Conservation (phyloP, 2,329 filamentous ascomycete species). For the Fusarium multiceps region DNA sequence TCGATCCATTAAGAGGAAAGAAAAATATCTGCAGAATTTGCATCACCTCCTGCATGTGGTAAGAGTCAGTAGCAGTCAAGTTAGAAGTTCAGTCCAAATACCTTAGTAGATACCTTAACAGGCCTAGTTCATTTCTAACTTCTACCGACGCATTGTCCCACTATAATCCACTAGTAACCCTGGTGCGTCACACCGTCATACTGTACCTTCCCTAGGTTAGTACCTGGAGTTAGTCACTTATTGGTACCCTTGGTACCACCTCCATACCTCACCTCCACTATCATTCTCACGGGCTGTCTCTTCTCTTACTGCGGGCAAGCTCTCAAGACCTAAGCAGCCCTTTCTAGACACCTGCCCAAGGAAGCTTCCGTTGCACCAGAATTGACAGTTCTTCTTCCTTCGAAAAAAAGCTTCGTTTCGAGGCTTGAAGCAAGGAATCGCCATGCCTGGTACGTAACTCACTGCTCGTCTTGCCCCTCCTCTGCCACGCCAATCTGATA, state of each 20-base stretch:
- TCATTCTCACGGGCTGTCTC: not conserved
- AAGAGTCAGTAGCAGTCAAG: conserved; percentile 4
- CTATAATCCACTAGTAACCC: conserved; percentile 25
- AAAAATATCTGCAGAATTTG: not conserved
- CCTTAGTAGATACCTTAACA: conserved; percentile 32
- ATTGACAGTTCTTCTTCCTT: not conserved
- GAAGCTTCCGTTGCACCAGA: not conserved
- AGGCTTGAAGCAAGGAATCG: conserved; percentile 15
- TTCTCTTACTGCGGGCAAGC: conserved; percentile 28
- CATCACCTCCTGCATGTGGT: conserved; percentile 15
- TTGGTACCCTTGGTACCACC: not conserved
- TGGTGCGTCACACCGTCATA: conserved; percentile 40
- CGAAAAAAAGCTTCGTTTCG: not conserved
- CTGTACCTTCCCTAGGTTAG: conserved; percentile 9
- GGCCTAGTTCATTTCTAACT: conserved; percentile 16
- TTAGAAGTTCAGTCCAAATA: not conserved
- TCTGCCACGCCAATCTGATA: conserved; percentile 13
- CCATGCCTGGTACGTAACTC: conserved; percentile 42
- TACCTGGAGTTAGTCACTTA: not conserved
- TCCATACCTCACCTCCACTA: not conserved
- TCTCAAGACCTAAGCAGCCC: not conserved
- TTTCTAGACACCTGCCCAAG: not conserved
- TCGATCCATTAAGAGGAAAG: not conserved
- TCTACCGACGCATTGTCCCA: conserved; percentile 23
- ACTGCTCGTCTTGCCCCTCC: conserved; percentile 27